These are phyloP conservation scores for Exutisphaerella laricina DNA, from an alignment of 2,329 filamentous ascomycete species.

Conservation along the genomic window DNA sequence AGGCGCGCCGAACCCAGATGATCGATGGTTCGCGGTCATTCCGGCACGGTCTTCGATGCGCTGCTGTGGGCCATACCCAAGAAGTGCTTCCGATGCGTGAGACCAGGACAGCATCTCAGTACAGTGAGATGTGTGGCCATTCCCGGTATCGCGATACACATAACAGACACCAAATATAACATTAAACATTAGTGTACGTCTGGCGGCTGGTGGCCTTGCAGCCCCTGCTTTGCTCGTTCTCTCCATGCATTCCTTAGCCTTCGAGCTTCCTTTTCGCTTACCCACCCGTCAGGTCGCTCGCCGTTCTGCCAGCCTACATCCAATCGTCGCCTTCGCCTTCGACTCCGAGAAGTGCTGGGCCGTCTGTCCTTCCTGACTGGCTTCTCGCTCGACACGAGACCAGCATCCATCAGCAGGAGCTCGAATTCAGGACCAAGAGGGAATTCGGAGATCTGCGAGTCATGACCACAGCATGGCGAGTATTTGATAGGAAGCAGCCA, in stretches of 20 bases:
- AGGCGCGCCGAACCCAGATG: too few relatives aligned
- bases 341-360: conserved; percentile 8
- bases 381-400: conserved; percentile 22
- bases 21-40: too few relatives aligned
- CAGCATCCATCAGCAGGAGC: conserved; percentile 29
- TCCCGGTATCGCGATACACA: too few relatives aligned
- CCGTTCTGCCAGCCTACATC: conserved; percentile 32
- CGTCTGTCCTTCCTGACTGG: conserved; percentile 10
- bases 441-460: conserved; percentile 29
- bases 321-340: conserved; percentile 23
- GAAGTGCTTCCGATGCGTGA: too few relatives aligned
- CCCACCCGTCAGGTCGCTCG: conserved; percentile 32
- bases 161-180: too few relatives aligned
- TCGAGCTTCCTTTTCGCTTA: conserved; percentile 28
- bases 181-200: conserved; percentile 8
- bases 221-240: conserved; percentile 11
- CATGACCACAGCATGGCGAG: conserved; percentile 67
- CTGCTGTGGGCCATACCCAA: too few relatives aligned
- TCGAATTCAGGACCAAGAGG: conserved; percentile 34
- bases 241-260: conserved; percentile 22
- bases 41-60: too few relatives aligned
- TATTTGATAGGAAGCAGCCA: conserved; percentile 74
- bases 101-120: too few relatives aligned
- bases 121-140: too few relatives aligned
- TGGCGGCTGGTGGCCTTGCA: conserved; percentile 5